A percentile compares a stretch with the other conserved stretches of the same genome.
These are phyloP conservation scores for Talaromyces stipitatus DNA, from an alignment of 495 filamentous ascomycete species.

Conservation along the genomic window DNA sequence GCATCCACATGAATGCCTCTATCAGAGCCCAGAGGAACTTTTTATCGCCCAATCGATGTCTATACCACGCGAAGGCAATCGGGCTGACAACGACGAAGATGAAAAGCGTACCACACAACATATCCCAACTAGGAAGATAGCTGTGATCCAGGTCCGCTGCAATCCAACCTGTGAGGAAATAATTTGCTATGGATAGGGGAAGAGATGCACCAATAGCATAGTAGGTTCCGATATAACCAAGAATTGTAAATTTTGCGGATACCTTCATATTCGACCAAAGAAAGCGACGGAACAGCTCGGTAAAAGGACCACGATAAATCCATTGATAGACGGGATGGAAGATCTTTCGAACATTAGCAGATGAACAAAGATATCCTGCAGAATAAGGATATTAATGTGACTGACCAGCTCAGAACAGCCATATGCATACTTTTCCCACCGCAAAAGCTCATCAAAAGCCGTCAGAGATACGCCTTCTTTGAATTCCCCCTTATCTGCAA, in stretches of 20 bases:
- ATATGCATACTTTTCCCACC: slow-evolving; percentile 34
- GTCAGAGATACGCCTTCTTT: slow-evolving; percentile 41
- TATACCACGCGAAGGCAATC: slow-evolving; percentile 35
- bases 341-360: slow-evolving; percentile 31
- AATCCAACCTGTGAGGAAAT: slow-evolving; percentile 52
- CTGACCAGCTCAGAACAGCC: slow-evolving; percentile 14
- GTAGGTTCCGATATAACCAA: slow-evolving; percentile 80
- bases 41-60: slow-evolving; percentile 36
- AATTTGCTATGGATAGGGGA: slow-evolving; percentile 27
- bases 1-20: slow-evolving; percentile 59
- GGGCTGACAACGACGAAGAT: slow-evolving; percentile 44
- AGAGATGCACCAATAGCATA: slow-evolving; percentile 34
- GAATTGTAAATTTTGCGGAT: slow-evolving; percentile 70
- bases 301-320: slow-evolving; percentile 59
- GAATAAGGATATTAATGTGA: neutral
- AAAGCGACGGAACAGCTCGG: slow-evolving; percentile 64
- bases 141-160: slow-evolving; percentile 67
- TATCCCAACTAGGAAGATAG: slow-evolving; percentile 31
- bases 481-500: slow-evolving; percentile 26
- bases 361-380: neutral
- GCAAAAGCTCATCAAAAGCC: slow-evolving; percentile 36
- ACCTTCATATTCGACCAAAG: slow-evolving; percentile 66
- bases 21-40: slow-evolving; percentile 36
- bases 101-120: slow-evolving; percentile 24
- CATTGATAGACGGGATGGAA: slow-evolving; percentile 59